Percentiles rank a stretch among this genome's conserved stretches.
Evolutionary conservation across 176 grass and related monocot genomes (phyloP).

Genomic region (Ensete glaucum): DNA sequence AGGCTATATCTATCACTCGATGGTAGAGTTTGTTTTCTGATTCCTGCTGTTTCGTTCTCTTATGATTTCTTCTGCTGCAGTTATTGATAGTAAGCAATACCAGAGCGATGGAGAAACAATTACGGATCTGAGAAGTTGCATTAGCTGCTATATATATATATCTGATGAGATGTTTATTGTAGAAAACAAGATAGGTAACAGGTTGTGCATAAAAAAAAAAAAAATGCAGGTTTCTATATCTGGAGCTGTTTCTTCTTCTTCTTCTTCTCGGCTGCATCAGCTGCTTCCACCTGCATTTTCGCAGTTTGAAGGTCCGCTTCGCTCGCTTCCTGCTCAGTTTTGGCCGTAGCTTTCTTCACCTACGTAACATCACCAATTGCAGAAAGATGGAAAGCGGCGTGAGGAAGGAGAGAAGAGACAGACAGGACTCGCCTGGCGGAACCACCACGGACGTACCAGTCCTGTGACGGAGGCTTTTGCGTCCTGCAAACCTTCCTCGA

Average conservation of each 20-base stretch:
- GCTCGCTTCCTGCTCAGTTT: slow-evolving; percentile 20
- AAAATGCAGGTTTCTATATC: background rate
- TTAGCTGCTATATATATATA: no score
- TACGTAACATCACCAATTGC: background rate
- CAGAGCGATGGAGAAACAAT: no score
- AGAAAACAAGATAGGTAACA: no score
- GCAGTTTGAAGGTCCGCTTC: slow-evolving; percentile 15
- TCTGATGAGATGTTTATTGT: no score
- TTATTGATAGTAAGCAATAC: no score
- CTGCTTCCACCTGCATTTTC: slow-evolving; percentile 22
- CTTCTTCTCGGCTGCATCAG: slow-evolving; percentile 22
- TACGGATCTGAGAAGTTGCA: no score
- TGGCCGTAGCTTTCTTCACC: slow-evolving; percentile 20
- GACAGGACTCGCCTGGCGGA: background rate
- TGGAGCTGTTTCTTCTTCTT: slow-evolving; percentile 19
- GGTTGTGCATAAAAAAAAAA: no score
- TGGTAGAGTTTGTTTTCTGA: no score
- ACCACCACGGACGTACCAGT: background rate
- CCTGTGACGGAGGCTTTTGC: slow-evolving; percentile 9
- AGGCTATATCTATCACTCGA: no score
- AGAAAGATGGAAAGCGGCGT: background rate
- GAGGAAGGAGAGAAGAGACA: background rate
- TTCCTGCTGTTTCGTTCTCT: no score
- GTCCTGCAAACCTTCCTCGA: slow-evolving; percentile 14
- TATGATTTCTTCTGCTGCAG: no score